Evolutionary conservation across 2,329 filamentous ascomycete species (phyloP).

Genomic region (Dactylellina haptotyla): DNA sequence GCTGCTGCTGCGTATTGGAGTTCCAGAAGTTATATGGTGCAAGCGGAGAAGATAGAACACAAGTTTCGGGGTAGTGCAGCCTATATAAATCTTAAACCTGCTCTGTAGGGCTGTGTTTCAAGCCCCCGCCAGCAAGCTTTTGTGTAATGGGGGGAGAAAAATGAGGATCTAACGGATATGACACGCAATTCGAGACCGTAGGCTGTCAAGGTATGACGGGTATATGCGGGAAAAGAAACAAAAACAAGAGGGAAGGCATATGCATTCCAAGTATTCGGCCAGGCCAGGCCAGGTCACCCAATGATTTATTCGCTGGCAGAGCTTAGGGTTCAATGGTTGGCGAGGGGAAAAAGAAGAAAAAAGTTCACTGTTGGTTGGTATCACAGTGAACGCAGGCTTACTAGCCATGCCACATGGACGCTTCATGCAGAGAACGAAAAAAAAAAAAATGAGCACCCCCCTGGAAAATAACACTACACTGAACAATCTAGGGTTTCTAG

Average conservation of each 20-base stretch:
- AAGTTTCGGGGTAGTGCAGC: slow-evolving; percentile 37
- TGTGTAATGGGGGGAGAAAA: slow-evolving; percentile 18
- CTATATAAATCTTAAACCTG: slow-evolving; percentile 51
- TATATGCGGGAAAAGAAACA: slow-evolving; percentile 45
- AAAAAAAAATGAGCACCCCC: background rate
- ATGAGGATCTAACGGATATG: slow-evolving; percentile 43
- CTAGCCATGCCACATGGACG: slow-evolving; percentile 20
- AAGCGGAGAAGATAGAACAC: slow-evolving; percentile 19
- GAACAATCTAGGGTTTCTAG: background rate
- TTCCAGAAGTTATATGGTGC: slow-evolving; percentile 40
- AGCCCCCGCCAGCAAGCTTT: slow-evolving; percentile 33
- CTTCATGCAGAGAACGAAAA: slow-evolving; percentile 11
- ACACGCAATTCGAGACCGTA: slow-evolving; percentile 49
- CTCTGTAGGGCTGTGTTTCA: slow-evolving; percentile 53
- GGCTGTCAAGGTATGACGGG: slow-evolving; percentile 22
- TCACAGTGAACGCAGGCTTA: slow-evolving; percentile 25
- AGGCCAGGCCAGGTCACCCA: slow-evolving; percentile 48
- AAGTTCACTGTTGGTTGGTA: slow-evolving; percentile 25
- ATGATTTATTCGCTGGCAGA: slow-evolving; percentile 35
- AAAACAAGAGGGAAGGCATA: slow-evolving; percentile 26
- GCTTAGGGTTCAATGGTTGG: slow-evolving; percentile 28
- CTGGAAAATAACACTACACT: slow-evolving; percentile 5
- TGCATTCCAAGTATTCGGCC: slow-evolving; percentile 48
- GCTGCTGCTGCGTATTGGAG: slow-evolving; percentile 26
- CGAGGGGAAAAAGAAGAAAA: slow-evolving; percentile 24